These are phyloP conservation scores for Rhexocercosporidium sp. DNA, from an alignment of 2,329 filamentous ascomycete genomes.

Conservation along the genomic window DNA sequence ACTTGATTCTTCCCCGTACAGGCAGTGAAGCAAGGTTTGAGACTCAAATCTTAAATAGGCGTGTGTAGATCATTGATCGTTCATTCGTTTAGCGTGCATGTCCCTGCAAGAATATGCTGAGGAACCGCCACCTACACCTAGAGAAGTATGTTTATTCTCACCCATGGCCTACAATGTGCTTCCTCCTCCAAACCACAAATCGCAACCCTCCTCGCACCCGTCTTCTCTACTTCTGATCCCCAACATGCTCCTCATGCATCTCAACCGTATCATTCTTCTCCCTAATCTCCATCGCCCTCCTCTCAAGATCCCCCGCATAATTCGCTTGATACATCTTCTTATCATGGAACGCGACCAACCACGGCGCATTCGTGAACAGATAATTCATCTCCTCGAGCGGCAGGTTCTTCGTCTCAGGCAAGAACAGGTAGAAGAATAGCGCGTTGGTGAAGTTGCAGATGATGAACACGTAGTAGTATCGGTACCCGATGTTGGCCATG, in stretches of 20 bases:
- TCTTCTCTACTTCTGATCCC: background rate
- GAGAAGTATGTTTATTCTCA: too few relatives aligned
- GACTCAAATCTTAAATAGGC: too few relatives aligned
- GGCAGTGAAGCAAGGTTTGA: too few relatives aligned
- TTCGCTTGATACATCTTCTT: conserved; percentile 54
- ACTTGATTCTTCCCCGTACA: too few relatives aligned
- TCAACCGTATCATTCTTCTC: conserved; percentile 49
- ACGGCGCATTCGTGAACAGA: background rate
- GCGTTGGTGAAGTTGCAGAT: conserved; percentile 53
- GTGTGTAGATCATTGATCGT: too few relatives aligned
- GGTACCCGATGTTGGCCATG: conserved; percentile 56
- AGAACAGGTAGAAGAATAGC: conserved; percentile 44
- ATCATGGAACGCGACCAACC: conserved; percentile 52
- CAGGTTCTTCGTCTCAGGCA: conserved; percentile 43
- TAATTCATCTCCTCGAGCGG: conserved; percentile 45
- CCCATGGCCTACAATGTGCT: too few relatives aligned
- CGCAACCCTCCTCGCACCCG: too few relatives aligned
- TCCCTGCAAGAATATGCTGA: too few relatives aligned
- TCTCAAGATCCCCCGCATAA: conserved; percentile 60
- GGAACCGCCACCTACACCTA: too few relatives aligned
- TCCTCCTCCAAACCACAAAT: too few relatives aligned
- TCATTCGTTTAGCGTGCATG: too few relatives aligned
- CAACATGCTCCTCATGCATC: conserved; percentile 20
- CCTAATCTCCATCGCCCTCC: conserved; percentile 60
- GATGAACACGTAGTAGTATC: conserved; percentile 46